A percentile compares a stretch with the other conserved stretches of the same genome.
Conservation (phyloP, 768 basidiomycete species). For the Mycena rebaudengoi region DNA sequence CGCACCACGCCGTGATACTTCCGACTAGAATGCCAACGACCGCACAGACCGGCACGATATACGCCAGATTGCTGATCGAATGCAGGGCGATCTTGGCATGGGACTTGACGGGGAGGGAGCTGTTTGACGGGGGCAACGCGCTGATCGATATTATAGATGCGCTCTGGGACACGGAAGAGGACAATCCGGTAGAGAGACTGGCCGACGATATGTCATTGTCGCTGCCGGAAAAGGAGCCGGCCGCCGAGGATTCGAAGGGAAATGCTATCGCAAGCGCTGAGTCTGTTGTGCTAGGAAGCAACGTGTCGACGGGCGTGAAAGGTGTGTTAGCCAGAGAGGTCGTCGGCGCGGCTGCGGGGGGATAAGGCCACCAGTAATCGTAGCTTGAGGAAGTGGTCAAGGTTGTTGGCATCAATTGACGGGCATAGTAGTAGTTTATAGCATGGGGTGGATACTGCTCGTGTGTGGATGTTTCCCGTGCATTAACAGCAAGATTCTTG, state of each 20-base stretch:
- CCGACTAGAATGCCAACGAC: conserved; percentile 41
- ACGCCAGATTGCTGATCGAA: conserved; percentile 30
- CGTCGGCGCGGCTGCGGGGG: conserved; percentile 35
- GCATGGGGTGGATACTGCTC: conserved; percentile 5
- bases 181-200: conserved; percentile 13
- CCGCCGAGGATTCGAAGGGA: conserved; percentile 4
- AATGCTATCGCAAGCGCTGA: conserved; percentile 7
- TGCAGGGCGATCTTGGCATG: conserved; percentile 28
- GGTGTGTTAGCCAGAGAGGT: conserved; percentile 13
- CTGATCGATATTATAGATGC: conserved; percentile 43
- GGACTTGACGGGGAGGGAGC: conserved; percentile 14
- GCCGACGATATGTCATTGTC: conserved; percentile 14
- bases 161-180: conserved; percentile 16
- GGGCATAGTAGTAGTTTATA: conserved; percentile 25
- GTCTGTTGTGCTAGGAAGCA: background rate
- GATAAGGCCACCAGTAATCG: conserved; percentile 50
- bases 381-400: conserved; percentile 33
- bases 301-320: conserved; percentile 4
- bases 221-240: conserved; percentile 1
- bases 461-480: conserved; percentile 1
- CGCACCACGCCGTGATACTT: conserved; percentile 42
- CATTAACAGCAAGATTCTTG: background rate
- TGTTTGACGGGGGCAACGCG: conserved; percentile 36
- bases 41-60: conserved; percentile 43
- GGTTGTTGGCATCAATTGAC: conserved; percentile 16